Percentiles rank a stretch among this genome's conserved stretches.
Evolutionary conservation across 129 eudicot genomes (phyloP).

Genomic region (Logfia minima): DNA sequence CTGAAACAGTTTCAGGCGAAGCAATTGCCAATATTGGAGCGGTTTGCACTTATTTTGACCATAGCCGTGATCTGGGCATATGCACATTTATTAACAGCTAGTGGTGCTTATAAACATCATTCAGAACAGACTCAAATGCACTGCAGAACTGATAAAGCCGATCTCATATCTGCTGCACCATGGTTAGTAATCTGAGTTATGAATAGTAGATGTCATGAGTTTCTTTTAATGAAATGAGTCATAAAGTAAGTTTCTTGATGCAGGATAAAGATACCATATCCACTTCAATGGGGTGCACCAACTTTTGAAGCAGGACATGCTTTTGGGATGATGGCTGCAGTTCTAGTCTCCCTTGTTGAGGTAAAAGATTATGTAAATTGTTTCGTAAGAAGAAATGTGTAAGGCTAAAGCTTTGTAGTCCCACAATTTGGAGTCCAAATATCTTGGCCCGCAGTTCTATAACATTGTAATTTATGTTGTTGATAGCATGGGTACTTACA

Average conservation of each 20-base stretch:
- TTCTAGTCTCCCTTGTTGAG: slow-evolving; percentile 88
- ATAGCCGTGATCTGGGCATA: slow-evolving; percentile 93
- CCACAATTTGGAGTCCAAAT: neutral
- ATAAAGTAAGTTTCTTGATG: slow-evolving; percentile 4
- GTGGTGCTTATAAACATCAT: slow-evolving; percentile 96
- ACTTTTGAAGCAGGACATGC: slow-evolving; percentile 93
- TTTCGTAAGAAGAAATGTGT: neutral
- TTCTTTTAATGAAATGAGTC: neutral
- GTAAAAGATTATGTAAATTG: slow-evolving; percentile 32
- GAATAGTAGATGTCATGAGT: neutral
- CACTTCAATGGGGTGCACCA: slow-evolving; percentile 99
- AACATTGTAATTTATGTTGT: no score
- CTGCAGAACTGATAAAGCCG: slow-evolving; percentile 89
- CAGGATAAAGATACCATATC: slow-evolving; percentile 97
- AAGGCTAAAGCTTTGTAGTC: neutral
- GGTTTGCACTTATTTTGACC: slow-evolving; percentile 80
- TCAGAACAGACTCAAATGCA: slow-evolving; percentile 76
- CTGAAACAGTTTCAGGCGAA: slow-evolving; percentile 81
- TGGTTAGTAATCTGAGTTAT: slow-evolving; percentile 52
- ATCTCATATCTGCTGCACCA: slow-evolving; percentile 90
- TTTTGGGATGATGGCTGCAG: slow-evolving; percentile 99
- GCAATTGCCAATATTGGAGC: slow-evolving; percentile 77
- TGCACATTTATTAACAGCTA: slow-evolving; percentile 89
- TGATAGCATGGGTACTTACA: no score
- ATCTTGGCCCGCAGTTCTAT: no score